Conservation (phyloP, 139 green algal genomes). For the Chlamydomonas incerta region DNA sequence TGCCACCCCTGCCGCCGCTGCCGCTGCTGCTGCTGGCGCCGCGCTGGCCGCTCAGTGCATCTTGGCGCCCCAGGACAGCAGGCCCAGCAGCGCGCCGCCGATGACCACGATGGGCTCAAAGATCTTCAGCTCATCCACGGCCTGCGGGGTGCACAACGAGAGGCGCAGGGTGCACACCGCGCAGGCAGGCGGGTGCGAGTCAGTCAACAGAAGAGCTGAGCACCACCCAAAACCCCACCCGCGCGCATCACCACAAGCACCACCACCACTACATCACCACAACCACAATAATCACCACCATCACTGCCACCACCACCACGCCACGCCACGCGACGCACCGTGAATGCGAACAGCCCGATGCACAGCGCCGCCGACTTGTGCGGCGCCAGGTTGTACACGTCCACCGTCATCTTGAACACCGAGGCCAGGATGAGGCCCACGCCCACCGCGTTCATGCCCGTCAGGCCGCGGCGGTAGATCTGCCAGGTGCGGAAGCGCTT, state of each 20-base stretch:
- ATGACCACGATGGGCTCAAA: constrained; percentile 83
- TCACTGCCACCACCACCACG: too few relatives aligned
- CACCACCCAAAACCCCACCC: too few relatives aligned
- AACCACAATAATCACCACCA: not conserved
- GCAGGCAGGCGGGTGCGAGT: too few relatives aligned
- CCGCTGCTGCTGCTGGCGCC: too few relatives aligned
- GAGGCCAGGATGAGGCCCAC: constrained; percentile 89
- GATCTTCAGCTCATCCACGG: constrained; percentile 72
- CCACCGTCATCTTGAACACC: constrained; percentile 86
- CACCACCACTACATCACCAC: not conserved
- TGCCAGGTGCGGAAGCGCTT: constrained; percentile 72
- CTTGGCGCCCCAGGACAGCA: constrained; percentile 74
- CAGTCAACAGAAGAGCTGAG: too few relatives aligned
- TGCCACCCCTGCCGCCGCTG: not conserved
- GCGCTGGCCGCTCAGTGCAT: constrained; percentile 57
- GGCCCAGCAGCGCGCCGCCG: constrained; percentile 74
- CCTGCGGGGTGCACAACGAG: too few relatives aligned
- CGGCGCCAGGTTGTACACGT: constrained; percentile 65
- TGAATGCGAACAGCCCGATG: constrained; percentile 81
- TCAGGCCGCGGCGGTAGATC: constrained; percentile 50
- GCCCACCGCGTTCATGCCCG: constrained; percentile 86
- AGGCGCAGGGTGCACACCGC: too few relatives aligned
- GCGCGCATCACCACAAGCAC: too few relatives aligned
- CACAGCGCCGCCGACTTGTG: constrained; percentile 76
- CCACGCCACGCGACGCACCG: not conserved